Conservation (phyloP, 495 filamentous ascomycete species). For the Letharia lupina region DNA sequence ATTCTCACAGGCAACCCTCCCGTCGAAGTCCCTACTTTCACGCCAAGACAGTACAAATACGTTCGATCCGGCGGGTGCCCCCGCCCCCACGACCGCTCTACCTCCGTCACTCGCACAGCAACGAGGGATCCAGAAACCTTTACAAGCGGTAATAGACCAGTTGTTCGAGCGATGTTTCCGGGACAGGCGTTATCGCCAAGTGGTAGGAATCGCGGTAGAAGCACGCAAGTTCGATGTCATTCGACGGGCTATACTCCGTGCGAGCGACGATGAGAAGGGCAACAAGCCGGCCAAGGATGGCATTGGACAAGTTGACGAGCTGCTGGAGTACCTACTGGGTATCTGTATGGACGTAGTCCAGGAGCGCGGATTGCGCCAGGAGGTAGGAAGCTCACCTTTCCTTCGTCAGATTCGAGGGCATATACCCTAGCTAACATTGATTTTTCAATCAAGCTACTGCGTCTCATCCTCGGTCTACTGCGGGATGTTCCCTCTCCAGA, state of each 20-base stretch:
- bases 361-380: conserved; percentile 75
- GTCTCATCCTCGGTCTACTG: conserved; percentile 77
- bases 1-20: conserved; percentile 83
- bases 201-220: conserved; percentile 97
- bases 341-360: conserved; percentile 98
- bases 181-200: conserved; percentile 84
- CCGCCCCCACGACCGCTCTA: conserved; percentile 40
- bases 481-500: conserved; percentile 85
- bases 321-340: conserved; percentile 92
- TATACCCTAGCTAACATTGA: conserved; percentile 30
- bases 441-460: conserved; percentile 52
- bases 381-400: conserved; percentile 40
- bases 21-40: conserved; percentile 88
- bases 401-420: conserved; percentile 8
- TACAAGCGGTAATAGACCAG: conserved; percentile 75
- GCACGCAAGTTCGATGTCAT: conserved; percentile 88
- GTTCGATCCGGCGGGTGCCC: conserved; percentile 47
- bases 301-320: conserved; percentile 65
- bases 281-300: conserved; percentile 42
- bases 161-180: conserved; percentile 86
- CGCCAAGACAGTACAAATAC: conserved; percentile 57
- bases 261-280: conserved; percentile 72
- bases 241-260: conserved; percentile 70
- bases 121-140: conserved; percentile 53
- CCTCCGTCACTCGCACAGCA: conserved; percentile 48